Conservation (phyloP, 768 basidiomycete species). For the Rhodosporidiobolus odoratus region DNA sequence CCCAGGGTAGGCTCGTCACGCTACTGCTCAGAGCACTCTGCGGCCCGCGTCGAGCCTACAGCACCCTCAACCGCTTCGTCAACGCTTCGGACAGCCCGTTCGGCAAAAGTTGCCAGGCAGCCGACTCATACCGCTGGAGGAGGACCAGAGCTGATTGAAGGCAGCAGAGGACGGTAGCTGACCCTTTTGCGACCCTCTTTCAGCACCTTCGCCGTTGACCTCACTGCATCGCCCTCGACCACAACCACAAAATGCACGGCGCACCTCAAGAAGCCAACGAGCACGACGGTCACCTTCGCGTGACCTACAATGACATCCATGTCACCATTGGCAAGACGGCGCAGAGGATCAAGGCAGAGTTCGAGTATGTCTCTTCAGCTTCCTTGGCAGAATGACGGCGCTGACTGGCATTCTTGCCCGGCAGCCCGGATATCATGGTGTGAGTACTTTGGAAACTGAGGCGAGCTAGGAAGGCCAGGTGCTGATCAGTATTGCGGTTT, state of each 20-base stretch:
- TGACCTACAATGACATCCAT: constrained; percentile 34
- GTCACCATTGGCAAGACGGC: constrained; percentile 37
- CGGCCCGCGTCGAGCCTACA: too few species aligned
- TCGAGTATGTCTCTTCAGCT: constrained; percentile 52
- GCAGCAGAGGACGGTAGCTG: too few species aligned
- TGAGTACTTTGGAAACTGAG: too few species aligned
- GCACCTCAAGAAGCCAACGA: background rate
- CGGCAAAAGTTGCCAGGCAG: too few species aligned
- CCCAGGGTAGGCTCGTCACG: too few species aligned
- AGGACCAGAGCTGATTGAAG: too few species aligned
- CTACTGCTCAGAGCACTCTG: too few species aligned
- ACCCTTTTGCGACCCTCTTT: too few species aligned
- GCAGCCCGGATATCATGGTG: constrained; percentile 67
- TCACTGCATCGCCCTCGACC: background rate
- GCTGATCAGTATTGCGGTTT: background rate
- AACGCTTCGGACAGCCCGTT: too few species aligned
- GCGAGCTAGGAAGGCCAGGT: too few species aligned
- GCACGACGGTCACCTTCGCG: constrained; percentile 22
- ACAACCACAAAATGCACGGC: background rate
- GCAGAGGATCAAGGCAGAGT: constrained; percentile 64
- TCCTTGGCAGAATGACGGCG: background rate
- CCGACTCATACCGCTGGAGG: too few species aligned
- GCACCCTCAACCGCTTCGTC: too few species aligned
- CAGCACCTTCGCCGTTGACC: background rate
- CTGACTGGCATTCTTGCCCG: background rate